These are phyloP conservation scores for Imleria badia DNA, from an alignment of 768 basidiomycete species.

Conservation along the genomic window DNA sequence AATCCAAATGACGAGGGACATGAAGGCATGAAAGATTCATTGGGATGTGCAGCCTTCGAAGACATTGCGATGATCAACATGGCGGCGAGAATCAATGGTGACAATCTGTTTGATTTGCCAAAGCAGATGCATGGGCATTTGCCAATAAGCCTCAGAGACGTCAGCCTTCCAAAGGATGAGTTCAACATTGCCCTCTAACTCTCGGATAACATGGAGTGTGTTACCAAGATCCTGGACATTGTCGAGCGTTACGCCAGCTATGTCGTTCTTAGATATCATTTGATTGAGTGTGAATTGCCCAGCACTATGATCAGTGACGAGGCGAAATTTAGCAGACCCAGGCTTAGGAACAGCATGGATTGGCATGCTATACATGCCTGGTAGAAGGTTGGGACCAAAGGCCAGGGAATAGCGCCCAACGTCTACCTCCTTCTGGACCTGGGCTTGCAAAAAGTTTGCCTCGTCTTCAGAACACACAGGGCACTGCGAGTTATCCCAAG, in stretches of 20 bases:
- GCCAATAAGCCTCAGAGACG: conserved; percentile 37
- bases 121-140: conserved; percentile 35
- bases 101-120: conserved; percentile 45
- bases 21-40: too few species aligned
- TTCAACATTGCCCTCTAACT: too few species aligned
- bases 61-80: conserved; percentile 25
- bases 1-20: too few species aligned
- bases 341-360: conserved; percentile 44
- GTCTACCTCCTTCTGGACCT: neutral
- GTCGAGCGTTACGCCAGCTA: conserved; percentile 32
- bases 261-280: conserved; percentile 18
- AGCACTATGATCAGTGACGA: conserved; percentile 41
- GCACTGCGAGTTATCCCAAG: neutral
- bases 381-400: conserved; percentile 29
- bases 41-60: conserved; percentile 27
- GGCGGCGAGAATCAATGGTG: neutral
- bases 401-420: neutral
- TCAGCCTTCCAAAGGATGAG: too few species aligned
- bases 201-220: too few species aligned
- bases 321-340: conserved; percentile 33
- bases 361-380: conserved; percentile 44
- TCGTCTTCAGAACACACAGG: neutral
- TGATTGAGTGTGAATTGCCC: conserved; percentile 37
- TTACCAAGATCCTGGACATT: conserved; percentile 35
- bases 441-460: neutral